Conservation (phyloP, 345 rosid species). For the Ceriops decandra region DNA sequence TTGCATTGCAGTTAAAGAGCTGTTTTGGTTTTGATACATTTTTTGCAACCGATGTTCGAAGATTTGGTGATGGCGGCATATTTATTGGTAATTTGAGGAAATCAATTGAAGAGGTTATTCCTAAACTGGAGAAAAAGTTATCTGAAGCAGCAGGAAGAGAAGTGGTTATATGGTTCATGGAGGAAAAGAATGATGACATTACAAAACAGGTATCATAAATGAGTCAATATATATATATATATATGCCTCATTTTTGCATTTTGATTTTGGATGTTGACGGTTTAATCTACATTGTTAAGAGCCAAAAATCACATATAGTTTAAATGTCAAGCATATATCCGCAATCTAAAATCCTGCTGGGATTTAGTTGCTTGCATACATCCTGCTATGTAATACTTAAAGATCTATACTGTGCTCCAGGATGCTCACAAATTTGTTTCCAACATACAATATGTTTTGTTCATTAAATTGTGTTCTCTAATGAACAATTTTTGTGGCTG, state of each 20-base stretch:
- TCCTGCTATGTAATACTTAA: no score
- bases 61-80: conserved; percentile 96
- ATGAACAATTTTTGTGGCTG: background rate
- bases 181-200: conserved; percentile 71
- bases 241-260: background rate
- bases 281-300: no score
- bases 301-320: no score
- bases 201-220: conserved; percentile 65
- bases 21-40: conserved; percentile 88
- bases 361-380: no score
- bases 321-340: no score
- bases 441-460: background rate
- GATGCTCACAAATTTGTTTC: no score
- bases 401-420: no score
- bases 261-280: no score
- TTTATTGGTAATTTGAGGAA: conserved; percentile 77
- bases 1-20: conserved; percentile 61
- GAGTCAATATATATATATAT: background rate
- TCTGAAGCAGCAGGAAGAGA: conserved; percentile 85
- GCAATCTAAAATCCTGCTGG: no score
- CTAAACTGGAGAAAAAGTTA: conserved; percentile 71
- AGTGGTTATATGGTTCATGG: conserved; percentile 92
- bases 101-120: conserved; percentile 78
- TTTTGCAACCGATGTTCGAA: conserved; percentile 82
- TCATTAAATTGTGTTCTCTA: background rate